Conservation (phyloP, 495 filamentous ascomycete genomes). For the Aspergillus incahuasiensis region DNA sequence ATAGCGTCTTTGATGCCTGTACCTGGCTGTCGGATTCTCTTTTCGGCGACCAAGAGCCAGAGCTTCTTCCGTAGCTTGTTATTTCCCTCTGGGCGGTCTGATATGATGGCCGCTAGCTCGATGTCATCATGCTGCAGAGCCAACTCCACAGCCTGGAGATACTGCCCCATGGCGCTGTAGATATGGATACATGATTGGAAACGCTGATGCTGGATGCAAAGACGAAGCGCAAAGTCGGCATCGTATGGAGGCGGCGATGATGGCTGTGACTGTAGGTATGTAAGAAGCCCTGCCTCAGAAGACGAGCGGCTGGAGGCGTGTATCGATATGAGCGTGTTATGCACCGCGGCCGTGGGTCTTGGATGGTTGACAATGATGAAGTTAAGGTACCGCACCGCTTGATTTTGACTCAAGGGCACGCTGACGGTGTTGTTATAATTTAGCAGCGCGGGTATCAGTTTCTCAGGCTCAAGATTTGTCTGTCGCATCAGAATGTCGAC, state of each 20-base stretch:
- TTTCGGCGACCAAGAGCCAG: slow-evolving; percentile 90
- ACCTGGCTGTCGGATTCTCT: slow-evolving; percentile 74
- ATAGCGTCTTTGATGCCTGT: slow-evolving; percentile 92
- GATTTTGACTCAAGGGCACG: slow-evolving; percentile 62
- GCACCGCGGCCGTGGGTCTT: slow-evolving; percentile 81
- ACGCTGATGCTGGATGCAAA: slow-evolving; percentile 90
- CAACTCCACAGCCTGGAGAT: slow-evolving; percentile 84
- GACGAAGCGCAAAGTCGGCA: slow-evolving; percentile 91
- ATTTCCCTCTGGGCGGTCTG: slow-evolving; percentile 79
- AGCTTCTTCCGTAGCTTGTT: slow-evolving; percentile 82
- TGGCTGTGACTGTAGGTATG: slow-evolving; percentile 79
- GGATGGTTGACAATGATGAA: slow-evolving; percentile 87
- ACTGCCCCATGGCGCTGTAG: slow-evolving; percentile 91
- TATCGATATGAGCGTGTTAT: slow-evolving; percentile 95
- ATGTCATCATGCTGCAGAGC: slow-evolving; percentile 84
- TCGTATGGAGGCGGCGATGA: slow-evolving; percentile 76
- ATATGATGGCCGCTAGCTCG: slow-evolving; percentile 81
- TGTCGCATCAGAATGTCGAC: slow-evolving; percentile 95
- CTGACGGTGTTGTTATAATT: slow-evolving; percentile 76
- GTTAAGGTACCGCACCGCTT: slow-evolving; percentile 89
- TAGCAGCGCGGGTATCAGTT: slow-evolving; percentile 85
- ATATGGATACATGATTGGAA: slow-evolving; percentile 93
- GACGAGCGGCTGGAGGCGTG: slow-evolving; percentile 80
- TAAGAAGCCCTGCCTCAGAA: slow-evolving; percentile 78
- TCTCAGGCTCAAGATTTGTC: slow-evolving; percentile 76